Conservation (phyloP, 1,139 yeast species). For the Debaryomyces psychrophilus region DNA sequence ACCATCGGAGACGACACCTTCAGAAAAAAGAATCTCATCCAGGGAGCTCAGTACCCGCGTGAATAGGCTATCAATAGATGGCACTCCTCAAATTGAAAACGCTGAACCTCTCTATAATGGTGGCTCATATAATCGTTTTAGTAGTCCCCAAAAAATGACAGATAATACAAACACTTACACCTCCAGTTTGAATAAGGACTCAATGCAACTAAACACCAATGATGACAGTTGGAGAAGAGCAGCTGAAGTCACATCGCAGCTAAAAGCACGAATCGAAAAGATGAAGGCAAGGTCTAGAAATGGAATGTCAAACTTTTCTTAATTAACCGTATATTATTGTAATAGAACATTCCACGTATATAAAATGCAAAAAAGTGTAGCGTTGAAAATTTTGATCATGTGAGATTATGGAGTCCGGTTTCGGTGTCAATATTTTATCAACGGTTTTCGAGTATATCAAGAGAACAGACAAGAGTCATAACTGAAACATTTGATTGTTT, state of each 20-base stretch:
- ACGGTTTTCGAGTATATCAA: not conserved
- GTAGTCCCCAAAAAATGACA: constrained; percentile 24
- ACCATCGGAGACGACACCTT: not conserved
- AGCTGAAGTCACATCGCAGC: constrained; percentile 83
- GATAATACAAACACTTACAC: constrained; percentile 18
- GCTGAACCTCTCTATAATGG: constrained; percentile 15
- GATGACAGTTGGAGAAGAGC: constrained; percentile 89
- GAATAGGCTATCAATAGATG: constrained; percentile 48
- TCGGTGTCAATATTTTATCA: constrained; percentile 8
- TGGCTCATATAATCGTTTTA: constrained; percentile 17
- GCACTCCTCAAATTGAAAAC: constrained; percentile 27
- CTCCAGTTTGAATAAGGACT: constrained; percentile 21
- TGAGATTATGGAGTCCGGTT: constrained; percentile 8
- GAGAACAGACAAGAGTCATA: not conserved
- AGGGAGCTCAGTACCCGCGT: constrained; percentile 51
- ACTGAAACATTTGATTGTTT: not conserved
- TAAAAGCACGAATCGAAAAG: constrained; percentile 84
- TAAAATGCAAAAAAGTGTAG: not conserved
- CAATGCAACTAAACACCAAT: constrained; percentile 39
- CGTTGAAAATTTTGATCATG: constrained; percentile 2
- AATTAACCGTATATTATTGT: constrained; percentile 1
- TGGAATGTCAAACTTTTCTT: constrained; percentile 12
- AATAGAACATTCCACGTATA: not conserved
- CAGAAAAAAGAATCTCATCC: constrained; percentile 28
- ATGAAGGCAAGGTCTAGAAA: constrained; percentile 71